These are phyloP conservation scores for Suhomyces chickasaworum DNA, from an alignment of 1,139 yeast genomes.

Conservation along the genomic window DNA sequence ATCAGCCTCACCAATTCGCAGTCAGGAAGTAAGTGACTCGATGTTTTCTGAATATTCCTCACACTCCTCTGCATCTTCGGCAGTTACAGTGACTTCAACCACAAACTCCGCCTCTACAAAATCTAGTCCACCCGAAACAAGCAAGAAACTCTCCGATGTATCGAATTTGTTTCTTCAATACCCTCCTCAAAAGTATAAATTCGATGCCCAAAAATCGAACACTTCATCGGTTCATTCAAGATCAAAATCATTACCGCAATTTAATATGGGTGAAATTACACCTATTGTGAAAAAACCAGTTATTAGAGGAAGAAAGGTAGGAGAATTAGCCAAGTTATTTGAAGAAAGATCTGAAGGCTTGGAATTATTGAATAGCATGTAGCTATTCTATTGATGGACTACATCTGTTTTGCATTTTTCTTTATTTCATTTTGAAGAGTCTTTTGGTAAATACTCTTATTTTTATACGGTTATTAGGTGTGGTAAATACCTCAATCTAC, in stretches of 20 bases:
- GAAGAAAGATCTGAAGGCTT: conserved; percentile 59
- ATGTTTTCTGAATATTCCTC: conserved; percentile 12
- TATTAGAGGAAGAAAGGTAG: conserved; percentile 55
- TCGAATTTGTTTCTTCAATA: conserved; percentile 34
- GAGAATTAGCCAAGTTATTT: conserved; percentile 55
- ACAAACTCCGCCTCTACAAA: background rate
- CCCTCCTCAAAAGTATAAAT: conserved; percentile 45
- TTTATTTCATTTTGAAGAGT: conserved; percentile 3
- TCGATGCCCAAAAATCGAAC: conserved; percentile 14
- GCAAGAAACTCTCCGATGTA: conserved; percentile 22
- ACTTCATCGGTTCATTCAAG: conserved; percentile 11
- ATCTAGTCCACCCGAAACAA: background rate
- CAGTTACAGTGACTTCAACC: conserved; percentile 4
- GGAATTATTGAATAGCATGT: conserved; percentile 46
- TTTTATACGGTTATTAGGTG: conserved; percentile 2
- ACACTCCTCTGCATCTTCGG: conserved; percentile 10
- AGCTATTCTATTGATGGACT: conserved; percentile 8
- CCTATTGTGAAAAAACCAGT: conserved; percentile 43
- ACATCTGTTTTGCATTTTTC: conserved; percentile 2
- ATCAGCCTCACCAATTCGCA: conserved; percentile 9
- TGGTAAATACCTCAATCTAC: background rate
- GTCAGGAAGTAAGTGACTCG: conserved; percentile 7
- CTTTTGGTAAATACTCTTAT: too few relatives aligned
- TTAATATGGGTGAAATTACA: conserved; percentile 6
- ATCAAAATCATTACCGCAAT: conserved; percentile 17